Evolutionary conservation across 148 eudicot genomes (phyloP), one percentile per base, ranked within the genome.

Genomic region (Dianthus caryophyllus): DNA sequence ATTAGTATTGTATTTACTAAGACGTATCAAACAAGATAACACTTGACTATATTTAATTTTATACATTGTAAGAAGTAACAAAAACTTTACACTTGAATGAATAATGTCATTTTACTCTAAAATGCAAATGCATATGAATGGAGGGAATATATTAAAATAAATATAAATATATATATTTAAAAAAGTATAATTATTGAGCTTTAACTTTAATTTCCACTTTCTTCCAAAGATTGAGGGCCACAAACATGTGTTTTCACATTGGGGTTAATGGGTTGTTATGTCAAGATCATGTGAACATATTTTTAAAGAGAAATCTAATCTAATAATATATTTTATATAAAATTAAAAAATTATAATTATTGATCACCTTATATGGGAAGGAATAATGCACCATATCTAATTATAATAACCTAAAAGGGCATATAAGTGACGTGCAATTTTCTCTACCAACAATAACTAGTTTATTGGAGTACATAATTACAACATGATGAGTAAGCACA

Each of bases 151-250:
- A 14, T 33, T 33, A 33, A 33, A 33, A 33, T 2, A 2, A 33
- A 13, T 47, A 47, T 13, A 14, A 15, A 33, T 33, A 33, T n/a
- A n/a, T n/a, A n/a, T n/a, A n/a, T n/a, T n/a, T n/a, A n/a, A 33
- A 33, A 33, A 33, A 7, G 38, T 33, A 33, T n/a, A n/a, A n/a
- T n/a, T n/a, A n/a, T n/a, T 33, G 7, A 33, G 21, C 53, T 49
- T 62, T 71, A 38, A 49, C 66, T 62, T 51, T 49, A 31, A 2
- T 9, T 9, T 30, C 41, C 24, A 21, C 51, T 39, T 52, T 62
- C 61, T 62, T 71, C 61, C 68, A 53, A 29, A 63, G 62, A 39
- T 26, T 25, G 30, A 71, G 61, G 68, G 68, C 54, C 74, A 71
- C 68, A 30, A 36, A 49, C 30, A 26, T 60, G 43, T 53, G 53